Percentiles rank a stretch among this genome's conserved stretches.
Evolutionary conservation across 2,329 filamentous ascomycete species (phyloP).

Genomic region (Claviceps paspali): DNA sequence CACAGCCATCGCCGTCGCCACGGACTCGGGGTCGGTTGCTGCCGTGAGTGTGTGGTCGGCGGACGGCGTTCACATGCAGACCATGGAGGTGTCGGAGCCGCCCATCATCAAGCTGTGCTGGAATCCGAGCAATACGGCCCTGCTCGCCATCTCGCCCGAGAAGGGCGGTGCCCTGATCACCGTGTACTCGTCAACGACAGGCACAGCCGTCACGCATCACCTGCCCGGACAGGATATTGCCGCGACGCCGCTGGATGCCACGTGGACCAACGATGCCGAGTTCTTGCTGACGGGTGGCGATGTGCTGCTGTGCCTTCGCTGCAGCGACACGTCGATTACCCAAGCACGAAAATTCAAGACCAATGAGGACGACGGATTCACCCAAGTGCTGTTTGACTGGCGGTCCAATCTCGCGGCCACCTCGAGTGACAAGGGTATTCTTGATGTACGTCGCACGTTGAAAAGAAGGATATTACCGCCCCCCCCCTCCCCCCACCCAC

Average conservation of each 20-base stretch:
- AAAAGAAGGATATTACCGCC: too few relatives aligned
- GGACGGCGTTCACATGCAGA: conserved; percentile 35
- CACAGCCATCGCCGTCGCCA: conserved; percentile 39
- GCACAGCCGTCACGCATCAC: conserved; percentile 30
- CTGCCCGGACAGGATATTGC: conserved; percentile 35
- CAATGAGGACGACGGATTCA: conserved; percentile 36
- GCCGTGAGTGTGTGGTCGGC: conserved; percentile 41
- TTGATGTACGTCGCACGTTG: conserved; percentile 43
- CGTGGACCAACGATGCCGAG: conserved; percentile 43
- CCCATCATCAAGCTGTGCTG: conserved; percentile 47
- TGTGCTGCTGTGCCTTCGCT: conserved; percentile 32
- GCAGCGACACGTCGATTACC: conserved; percentile 29
- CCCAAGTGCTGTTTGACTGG: conserved; percentile 40
- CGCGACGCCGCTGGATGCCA: conserved; percentile 38
- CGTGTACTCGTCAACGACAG: conserved; percentile 31
- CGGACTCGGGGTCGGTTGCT: conserved; percentile 34
- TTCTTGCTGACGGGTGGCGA: conserved; percentile 46
- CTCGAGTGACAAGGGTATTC: conserved; percentile 40
- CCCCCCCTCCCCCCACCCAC: too few relatives aligned
- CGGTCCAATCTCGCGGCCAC: conserved; percentile 40
- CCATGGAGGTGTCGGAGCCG: conserved; percentile 42
- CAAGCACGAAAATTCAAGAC: conserved; percentile 35
- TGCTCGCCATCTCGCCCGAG: conserved; percentile 42
- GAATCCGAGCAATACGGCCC: conserved; percentile 39
- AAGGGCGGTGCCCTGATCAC: conserved; percentile 39